These are phyloP conservation scores for Exophiala calicioides DNA, from an alignment of 2,329 filamentous ascomycete genomes.

Conservation along the genomic window DNA sequence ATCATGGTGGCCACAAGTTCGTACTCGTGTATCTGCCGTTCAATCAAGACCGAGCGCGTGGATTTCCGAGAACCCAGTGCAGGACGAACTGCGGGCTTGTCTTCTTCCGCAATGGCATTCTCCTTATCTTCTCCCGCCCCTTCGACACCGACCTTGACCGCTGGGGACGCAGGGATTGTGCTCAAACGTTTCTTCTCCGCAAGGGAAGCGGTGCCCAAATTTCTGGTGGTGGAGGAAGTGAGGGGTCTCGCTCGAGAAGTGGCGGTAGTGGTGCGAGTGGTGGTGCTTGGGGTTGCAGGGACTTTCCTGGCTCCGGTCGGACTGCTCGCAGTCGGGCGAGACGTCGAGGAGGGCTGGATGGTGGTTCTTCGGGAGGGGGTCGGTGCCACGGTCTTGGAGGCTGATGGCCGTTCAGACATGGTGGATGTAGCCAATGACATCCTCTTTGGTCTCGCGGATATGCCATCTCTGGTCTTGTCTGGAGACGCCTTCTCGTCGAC, in stretches of 20 bases:
- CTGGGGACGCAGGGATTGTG: constrained; percentile 35
- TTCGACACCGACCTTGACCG: constrained; percentile 35
- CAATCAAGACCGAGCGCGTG: constrained; percentile 33
- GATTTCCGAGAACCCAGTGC: constrained; percentile 29
- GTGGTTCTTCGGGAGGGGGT: constrained; percentile 23
- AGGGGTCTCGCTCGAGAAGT: constrained; percentile 34
- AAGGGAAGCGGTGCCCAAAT: constrained; percentile 25
- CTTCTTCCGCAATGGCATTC: constrained; percentile 9
- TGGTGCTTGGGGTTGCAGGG: constrained; percentile 33
- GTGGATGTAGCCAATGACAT: constrained; percentile 46
- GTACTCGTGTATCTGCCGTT: constrained; percentile 35
- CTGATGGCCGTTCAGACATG: constrained; percentile 29
- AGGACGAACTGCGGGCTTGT: constrained; percentile 21
- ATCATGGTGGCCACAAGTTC: constrained; percentile 35
- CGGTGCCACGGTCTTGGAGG: constrained; percentile 16
- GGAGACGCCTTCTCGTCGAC: constrained; percentile 37
- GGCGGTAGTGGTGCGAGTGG: constrained; percentile 29
- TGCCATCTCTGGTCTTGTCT: constrained; percentile 42
- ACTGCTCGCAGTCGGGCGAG: constrained; percentile 40
- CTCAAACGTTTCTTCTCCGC: constrained; percentile 42
- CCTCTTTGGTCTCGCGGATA: constrained; percentile 46
- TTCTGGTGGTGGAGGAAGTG: constrained; percentile 30
- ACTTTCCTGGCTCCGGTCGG: constrained; percentile 37
- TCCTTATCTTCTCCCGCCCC: constrained; percentile 34
- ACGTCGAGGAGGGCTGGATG: constrained; percentile 10